A percentile compares a stretch with the other conserved stretches of the same genome.
Evolutionary conservation across 1,284 basidiomycete species (phyloP).

Genomic region (Sanghuangporus baumii): DNA sequence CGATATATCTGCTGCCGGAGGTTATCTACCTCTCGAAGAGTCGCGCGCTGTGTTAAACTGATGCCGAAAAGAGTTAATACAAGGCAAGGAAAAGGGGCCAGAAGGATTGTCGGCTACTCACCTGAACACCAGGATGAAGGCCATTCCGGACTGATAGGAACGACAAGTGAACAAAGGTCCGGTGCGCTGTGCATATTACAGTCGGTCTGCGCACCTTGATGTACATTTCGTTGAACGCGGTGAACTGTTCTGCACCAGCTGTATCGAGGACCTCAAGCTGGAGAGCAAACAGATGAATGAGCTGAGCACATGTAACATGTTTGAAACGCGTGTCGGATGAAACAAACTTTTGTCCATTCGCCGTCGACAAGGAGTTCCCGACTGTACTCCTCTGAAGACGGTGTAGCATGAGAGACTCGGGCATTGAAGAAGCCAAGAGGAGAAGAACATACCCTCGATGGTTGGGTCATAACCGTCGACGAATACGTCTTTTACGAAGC

Average conservation of each 20-base stretch:
- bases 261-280: slow-evolving; percentile 86
- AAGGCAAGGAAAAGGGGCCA: not conserved
- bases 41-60: slow-evolving; percentile 74
- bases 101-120: slow-evolving; percentile 23
- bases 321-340: not conserved
- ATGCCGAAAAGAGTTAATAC: slow-evolving; percentile 6
- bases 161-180: not conserved
- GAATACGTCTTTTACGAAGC: slow-evolving; percentile 72
- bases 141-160: slow-evolving; percentile 52
- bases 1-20: slow-evolving; percentile 77
- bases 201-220: slow-evolving; percentile 52
- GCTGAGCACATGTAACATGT: not conserved
- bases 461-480: slow-evolving; percentile 77
- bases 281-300: not conserved
- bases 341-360: slow-evolving; percentile 45
- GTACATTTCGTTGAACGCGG: slow-evolving; percentile 70
- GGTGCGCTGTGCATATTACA: not conserved
- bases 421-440: slow-evolving; percentile 2
- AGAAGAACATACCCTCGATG: slow-evolving; percentile 56
- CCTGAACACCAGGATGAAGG: slow-evolving; percentile 84
- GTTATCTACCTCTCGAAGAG: slow-evolving; percentile 70
- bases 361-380: slow-evolving; percentile 58
- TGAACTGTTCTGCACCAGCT: slow-evolving; percentile 86
- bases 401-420: slow-evolving; percentile 3
- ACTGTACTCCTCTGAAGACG: slow-evolving; percentile 55